Evolutionary conservation across 495 filamentous ascomycete genomes (phyloP).

Genomic region (Neurospora sp.): DNA sequence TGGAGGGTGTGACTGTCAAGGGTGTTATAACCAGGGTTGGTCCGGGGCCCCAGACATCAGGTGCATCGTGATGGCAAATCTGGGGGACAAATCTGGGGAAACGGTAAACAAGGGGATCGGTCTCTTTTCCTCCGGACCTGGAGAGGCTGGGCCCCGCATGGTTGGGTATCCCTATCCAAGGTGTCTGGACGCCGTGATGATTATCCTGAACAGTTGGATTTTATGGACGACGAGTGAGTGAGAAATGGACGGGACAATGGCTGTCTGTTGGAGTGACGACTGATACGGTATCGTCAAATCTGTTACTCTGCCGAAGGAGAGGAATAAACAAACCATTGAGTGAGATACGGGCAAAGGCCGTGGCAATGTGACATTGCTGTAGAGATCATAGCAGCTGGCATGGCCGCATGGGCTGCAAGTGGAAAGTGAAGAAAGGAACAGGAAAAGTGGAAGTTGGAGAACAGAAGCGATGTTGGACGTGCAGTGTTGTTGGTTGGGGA

Average conservation of each 20-base stretch:
- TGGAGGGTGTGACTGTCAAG: not conserved
- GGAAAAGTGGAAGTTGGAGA: not conserved
- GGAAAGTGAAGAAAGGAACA: no score
- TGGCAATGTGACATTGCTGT: not conserved
- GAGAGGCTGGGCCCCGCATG: not conserved
- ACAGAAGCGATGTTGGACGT: not conserved
- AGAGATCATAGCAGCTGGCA: not conserved
- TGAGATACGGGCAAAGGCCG: not conserved
- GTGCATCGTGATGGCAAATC: not conserved
- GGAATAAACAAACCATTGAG: not conserved
- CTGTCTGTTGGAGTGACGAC: not conserved
- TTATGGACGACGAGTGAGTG: not conserved
- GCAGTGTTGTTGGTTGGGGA: not conserved
- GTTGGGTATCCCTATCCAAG: not conserved
- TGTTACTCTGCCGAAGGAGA: not conserved
- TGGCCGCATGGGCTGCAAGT: not conserved
- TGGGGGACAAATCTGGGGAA: not conserved
- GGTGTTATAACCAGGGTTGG: not conserved
- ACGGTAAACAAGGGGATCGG: not conserved
- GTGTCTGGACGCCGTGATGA: not conserved
- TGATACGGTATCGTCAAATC: not conserved
- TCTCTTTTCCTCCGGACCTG: not conserved
- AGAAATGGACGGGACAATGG: not conserved
- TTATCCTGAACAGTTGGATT: not conserved
- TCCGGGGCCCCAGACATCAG: not conserved